A percentile compares a stretch with the other conserved stretches of the same genome.
Evolutionary conservation across 106 monocot species (phyloP).

Genomic region (Vanilla planifolia): DNA sequence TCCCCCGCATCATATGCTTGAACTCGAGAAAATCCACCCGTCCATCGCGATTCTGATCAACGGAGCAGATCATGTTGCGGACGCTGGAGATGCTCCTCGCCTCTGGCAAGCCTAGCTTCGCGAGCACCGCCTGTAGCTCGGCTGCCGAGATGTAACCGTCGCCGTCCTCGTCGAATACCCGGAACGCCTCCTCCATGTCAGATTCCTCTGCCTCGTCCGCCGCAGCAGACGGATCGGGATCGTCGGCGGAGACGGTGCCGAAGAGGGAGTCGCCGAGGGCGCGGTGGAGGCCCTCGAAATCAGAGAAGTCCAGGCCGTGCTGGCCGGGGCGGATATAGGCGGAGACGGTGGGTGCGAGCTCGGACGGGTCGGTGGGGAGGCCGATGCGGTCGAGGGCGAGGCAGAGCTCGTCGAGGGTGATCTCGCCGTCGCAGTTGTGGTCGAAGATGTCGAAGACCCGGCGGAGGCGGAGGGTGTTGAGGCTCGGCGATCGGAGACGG

Average conservation of each 20-base stretch:
- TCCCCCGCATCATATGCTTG: constrained; percentile 54
- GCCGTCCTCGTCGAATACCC: constrained; percentile 70
- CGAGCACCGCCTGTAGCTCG: constrained; percentile 61
- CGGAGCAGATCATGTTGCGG: constrained; percentile 55
- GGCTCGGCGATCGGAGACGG: constrained; percentile 45
- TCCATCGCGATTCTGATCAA: constrained; percentile 44
- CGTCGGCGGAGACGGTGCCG: constrained; percentile 9
- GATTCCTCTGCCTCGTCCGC: constrained; percentile 11
- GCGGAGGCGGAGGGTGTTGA: constrained; percentile 64
- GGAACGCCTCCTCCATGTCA: constrained; percentile 67
- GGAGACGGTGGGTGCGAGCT: constrained; percentile 8
- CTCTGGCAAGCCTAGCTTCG: constrained; percentile 54
- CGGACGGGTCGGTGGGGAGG: constrained; percentile 9
- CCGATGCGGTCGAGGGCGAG: constrained; percentile 13
- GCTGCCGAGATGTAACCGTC: constrained; percentile 67
- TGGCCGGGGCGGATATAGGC: constrained; percentile 17
- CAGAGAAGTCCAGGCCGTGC: constrained; percentile 16
- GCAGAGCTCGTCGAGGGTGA: constrained; percentile 9
- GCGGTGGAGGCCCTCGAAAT: constrained; percentile 15
- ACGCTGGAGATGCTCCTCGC: constrained; percentile 29
- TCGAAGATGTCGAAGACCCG: constrained; percentile 74
- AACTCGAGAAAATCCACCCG: constrained; percentile 58
- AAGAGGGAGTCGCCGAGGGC: constrained; percentile 12
- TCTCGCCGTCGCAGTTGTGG: constrained; percentile 29
- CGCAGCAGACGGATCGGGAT: background rate